Evolutionary conservation across 164 flowering plant genomes (phyloP).

Genomic region (Aristolochia californica): DNA sequence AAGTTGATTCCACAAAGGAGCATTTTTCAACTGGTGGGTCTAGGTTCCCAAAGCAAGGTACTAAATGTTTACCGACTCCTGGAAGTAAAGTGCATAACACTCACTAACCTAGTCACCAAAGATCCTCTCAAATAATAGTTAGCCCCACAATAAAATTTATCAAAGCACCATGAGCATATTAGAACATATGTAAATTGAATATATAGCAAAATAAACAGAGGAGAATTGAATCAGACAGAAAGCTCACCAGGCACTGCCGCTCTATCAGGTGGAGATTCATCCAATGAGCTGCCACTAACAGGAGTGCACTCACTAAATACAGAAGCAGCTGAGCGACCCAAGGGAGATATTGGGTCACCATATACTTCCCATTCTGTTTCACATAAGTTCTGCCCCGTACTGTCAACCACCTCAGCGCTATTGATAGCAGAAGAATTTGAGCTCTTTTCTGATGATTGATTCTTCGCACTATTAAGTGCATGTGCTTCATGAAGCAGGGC

Average conservation of each 20-base stretch:
- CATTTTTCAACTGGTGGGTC: too few relatives aligned
- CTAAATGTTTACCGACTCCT: too few relatives aligned
- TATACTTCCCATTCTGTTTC: constrained; percentile 25
- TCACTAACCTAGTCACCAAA: too few relatives aligned
- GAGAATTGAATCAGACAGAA: background rate
- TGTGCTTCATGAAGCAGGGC: constrained; percentile 47
- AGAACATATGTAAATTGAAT: too few relatives aligned
- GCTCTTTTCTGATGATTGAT: constrained; percentile 37
- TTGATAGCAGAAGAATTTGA: constrained; percentile 33
- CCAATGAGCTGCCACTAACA: constrained; percentile 38
- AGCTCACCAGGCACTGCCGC: constrained; percentile 10
- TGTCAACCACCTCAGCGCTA: constrained; percentile 28
- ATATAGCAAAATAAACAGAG: too few relatives aligned
- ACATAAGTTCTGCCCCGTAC: constrained; percentile 22
- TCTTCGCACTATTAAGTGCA: constrained; percentile 27
- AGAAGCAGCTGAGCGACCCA: constrained; percentile 51
- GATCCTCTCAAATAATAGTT: too few relatives aligned
- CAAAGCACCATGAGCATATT: too few relatives aligned
- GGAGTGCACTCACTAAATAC: constrained; percentile 47
- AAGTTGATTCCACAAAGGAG: too few relatives aligned
- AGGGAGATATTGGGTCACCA: constrained; percentile 51
- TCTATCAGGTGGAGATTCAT: constrained; percentile 27
- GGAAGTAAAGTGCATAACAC: too few relatives aligned
- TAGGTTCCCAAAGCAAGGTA: too few relatives aligned
- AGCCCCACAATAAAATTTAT: too few relatives aligned